Base-by-base conservation (phyloP, 2,329 filamentous ascomycete species). In the Calycina herbarum region DNA sequence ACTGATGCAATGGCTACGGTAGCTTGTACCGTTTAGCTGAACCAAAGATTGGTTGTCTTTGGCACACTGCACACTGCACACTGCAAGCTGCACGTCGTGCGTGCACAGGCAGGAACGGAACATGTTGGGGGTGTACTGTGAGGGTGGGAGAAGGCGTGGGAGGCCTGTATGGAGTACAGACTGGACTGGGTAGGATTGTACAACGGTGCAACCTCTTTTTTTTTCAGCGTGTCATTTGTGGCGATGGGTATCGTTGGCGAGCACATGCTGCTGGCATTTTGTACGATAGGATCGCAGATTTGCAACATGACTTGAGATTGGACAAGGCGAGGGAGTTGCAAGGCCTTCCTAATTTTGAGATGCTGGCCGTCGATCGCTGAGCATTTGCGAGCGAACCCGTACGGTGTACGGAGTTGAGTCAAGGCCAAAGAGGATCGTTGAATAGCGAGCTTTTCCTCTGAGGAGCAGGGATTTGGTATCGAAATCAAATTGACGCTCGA, bases 261-360 rank as follows among this genome's bases (percentile, higher is more conserved):
- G 48, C 13, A 54, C 48, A 54, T 54, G 48, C 20, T 54, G 48
- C 48, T 54, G 48, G 48, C 48, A 54, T 20, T 54, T 20, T 54
- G 48, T 54, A 54, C 48, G 48, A 54, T 54, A 24, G 48, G 48
- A 54, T 54, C 48, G 48, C 48, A 54, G 48, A 54, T 54, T 54
- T 54, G 48, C 48, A 54, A 54, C 48, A 27, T 54, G 48, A 54
- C 48, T 54, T 24, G 48, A 54, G 48, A 54, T 54, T 54, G 48
- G 48, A 54, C 48, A 54, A 27, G 48, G 48, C 48, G 4, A 24
- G 20, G 17, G 45, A 20, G 45, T 51, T 24, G 45, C 45, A 5
- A 54, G 48, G 48, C 48, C 48, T 51, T 51, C 48, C 24, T 27
- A 24, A 51, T 3, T 51, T 51, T 51, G 48, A 27, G 48, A 51